Base-by-base conservation (phyloP, 805 yeast species). In the Grigorovia transvaalensis region DNA sequence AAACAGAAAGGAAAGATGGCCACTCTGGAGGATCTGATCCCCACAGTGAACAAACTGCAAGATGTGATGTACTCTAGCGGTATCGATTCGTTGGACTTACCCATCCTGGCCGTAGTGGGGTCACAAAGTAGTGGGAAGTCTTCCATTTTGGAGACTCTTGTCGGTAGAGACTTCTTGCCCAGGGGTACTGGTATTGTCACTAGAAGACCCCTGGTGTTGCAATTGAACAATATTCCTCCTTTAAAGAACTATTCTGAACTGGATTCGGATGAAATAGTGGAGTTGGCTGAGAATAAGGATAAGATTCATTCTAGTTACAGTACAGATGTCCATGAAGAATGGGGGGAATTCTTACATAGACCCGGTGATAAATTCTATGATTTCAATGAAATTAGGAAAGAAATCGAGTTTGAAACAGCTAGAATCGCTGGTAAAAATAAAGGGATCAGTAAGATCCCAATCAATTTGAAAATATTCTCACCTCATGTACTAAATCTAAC, bases 11-110 rank as follows among this genome's bases (percentile, higher is more conserved):
- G 18, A 2, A 50, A 11, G 12, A 67, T 65, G 71, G 62, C 69
- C 9, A 63, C 64, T 49, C 56, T 67, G 48, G 74, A 71, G 58
- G 75, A 73, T 57, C 59, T 73, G 59, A 89, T 89, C 61, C 85
- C 87, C 50, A 85, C 95, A 15, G 91, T 88, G 61, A 89, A 89
- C 72, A 87, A 86, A 68, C 79, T 88, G 54, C 93, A 90, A 71
- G 97, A 91, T 70, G 98, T 96, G n/a, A 82, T 93, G 71, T 95
- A 96, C 48, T 95, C 96, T n/a, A 80, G 93, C 42, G 98, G 97
- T 29, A 88, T 88, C 35, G 93, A 91, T 45, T 78, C 93, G 8
- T 84, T 74, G 9, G 99, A 93, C 71, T 74, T 93, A 53, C 99
- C 99, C 1, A 80, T 90, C 53, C 79, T 93, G 58, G 96, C 96